These are phyloP conservation scores for Trametes pubescens DNA, from an alignment of 1,284 basidiomycete genomes.

Conservation along the genomic window DNA sequence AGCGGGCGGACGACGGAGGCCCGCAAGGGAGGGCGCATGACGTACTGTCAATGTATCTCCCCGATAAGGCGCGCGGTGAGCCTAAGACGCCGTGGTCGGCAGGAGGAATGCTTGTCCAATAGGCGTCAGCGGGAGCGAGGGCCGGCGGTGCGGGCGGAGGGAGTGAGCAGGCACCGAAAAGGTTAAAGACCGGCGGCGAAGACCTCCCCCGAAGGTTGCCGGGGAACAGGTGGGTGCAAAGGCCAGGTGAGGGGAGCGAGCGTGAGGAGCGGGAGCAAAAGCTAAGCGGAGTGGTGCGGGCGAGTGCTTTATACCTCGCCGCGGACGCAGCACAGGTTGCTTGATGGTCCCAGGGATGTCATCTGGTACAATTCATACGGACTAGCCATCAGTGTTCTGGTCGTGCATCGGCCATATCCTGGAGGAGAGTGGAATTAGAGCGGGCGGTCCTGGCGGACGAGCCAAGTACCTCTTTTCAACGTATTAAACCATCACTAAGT, in stretches of 20 bases:
- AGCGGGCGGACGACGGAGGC: slow-evolving; percentile 7
- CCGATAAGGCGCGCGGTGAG: slow-evolving; percentile 4
- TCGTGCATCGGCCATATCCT: not conserved
- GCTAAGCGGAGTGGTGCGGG: no score
- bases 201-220: no score
- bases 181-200: not conserved
- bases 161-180: not conserved
- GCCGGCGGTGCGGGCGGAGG: not conserved
- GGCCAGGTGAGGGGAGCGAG: not conserved
- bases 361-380: not conserved
- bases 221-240: not conserved
- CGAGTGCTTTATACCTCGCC: not conserved
- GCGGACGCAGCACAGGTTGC: not conserved
- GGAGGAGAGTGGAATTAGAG: slow-evolving; percentile 13
- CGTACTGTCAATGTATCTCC: not conserved
- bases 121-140: not conserved
- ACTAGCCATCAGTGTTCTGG: not conserved
- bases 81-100: slow-evolving; percentile 2
- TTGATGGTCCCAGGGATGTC: not conserved
- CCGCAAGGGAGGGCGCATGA: slow-evolving; percentile 11
- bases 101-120: slow-evolving; percentile 5
- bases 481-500: not conserved
- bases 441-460: slow-evolving; percentile 1
- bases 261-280: not conserved
- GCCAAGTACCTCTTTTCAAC: not conserved